These are phyloP conservation scores for Wickerhamomyces queroliae DNA, from an alignment of 805 yeast genomes.

Conservation along the genomic window DNA sequence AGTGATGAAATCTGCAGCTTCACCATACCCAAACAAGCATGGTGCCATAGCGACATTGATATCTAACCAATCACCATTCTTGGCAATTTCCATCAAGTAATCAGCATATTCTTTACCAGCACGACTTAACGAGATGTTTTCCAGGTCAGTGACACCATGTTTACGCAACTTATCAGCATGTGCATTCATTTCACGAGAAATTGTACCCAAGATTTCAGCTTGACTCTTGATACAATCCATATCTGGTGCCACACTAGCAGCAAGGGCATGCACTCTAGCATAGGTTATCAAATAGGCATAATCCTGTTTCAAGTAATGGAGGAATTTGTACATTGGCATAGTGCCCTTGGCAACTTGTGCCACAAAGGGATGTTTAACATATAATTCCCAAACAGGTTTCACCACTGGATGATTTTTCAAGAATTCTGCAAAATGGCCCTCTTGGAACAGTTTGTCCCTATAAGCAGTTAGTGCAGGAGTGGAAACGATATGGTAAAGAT, in stretches of 20 bases:
- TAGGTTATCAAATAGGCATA: conserved; percentile 65
- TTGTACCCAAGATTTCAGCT: conserved; percentile 42
- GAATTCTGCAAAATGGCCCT: conserved; percentile 37
- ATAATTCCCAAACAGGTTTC: conserved; percentile 48
- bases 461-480: conserved; percentile 2
- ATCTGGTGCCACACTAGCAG: conserved; percentile 57
- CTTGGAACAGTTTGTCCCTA: conserved; percentile 5
- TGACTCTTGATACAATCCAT: conserved; percentile 45
- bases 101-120: conserved; percentile 60
- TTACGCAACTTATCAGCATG: conserved; percentile 47
- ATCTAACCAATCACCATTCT: conserved; percentile 53
- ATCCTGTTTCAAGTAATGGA: conserved; percentile 51
- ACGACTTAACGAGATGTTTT: conserved; percentile 39
- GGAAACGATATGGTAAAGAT: conserved; percentile 34
- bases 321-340: conserved; percentile 44
- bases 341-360: conserved; percentile 43
- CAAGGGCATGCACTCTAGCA: conserved; percentile 57
- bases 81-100: conserved; percentile 49
- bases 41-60: conserved; percentile 68
- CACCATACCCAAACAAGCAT: conserved; percentile 60
- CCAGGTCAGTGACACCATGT: conserved; percentile 39
- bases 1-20: conserved; percentile 33
- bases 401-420: conserved; percentile 53
- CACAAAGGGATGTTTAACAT: conserved; percentile 60
- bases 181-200: conserved; percentile 48